These are phyloP conservation scores for Podaxis mareebaensis DNA, from an alignment of 768 basidiomycete species.

Conservation along the genomic window DNA sequence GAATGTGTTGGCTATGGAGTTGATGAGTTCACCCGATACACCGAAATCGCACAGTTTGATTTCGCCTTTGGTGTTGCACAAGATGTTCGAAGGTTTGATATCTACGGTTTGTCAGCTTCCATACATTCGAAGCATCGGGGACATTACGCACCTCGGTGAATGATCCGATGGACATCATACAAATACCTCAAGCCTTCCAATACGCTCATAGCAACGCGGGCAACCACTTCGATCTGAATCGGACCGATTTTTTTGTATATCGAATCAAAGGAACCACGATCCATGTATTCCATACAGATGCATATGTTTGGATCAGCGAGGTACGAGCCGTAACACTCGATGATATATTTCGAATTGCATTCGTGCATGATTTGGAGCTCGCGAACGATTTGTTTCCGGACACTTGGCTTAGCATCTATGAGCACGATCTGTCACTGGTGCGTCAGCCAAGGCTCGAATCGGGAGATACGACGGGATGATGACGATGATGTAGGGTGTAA, in stretches of 20 bases:
- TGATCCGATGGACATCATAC: slow-evolving; percentile 96
- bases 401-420: slow-evolving; percentile 93
- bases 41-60: slow-evolving; percentile 99
- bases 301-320: slow-evolving; percentile 97
- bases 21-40: slow-evolving; percentile 97
- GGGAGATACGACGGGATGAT: not conserved
- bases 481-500: not conserved
- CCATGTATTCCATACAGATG: slow-evolving; percentile 97
- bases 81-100: slow-evolving; percentile 98
- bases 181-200: slow-evolving; percentile 94
- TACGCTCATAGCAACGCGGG: slow-evolving; percentile 89
- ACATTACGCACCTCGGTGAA: slow-evolving; percentile 81
- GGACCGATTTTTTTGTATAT: slow-evolving; percentile 95
- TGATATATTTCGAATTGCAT: slow-evolving; percentile 90
- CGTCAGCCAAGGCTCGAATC: not conserved
- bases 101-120: slow-evolving; percentile 46
- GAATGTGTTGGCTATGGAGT: slow-evolving; percentile 98
- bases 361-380: slow-evolving; percentile 99
- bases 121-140: not conserved
- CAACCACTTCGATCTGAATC: slow-evolving; percentile 91
- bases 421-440: slow-evolving; percentile 69
- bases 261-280: slow-evolving; percentile 90
- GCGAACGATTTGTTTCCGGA: slow-evolving; percentile 95
- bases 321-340: slow-evolving; percentile 97
- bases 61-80: slow-evolving; percentile 90